Evolutionary conservation across 169 alveolate genomes (phyloP).

Genomic region (Eimeria sp.): DNA sequence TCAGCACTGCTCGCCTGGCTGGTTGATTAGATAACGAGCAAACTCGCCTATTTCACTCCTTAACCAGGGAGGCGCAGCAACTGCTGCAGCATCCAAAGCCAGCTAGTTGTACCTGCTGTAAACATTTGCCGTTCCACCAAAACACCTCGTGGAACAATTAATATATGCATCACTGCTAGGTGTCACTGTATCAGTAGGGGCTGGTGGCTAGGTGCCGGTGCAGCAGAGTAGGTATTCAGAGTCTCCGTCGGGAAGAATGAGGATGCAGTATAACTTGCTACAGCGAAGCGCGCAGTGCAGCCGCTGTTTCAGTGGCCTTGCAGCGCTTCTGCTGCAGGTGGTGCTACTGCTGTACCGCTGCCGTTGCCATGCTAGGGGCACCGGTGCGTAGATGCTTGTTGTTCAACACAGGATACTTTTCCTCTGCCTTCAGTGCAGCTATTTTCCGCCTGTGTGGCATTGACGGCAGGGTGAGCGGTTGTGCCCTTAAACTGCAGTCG

Average conservation of each 20-base stretch:
- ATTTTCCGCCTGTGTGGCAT: not conserved
- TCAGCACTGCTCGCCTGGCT: not conserved
- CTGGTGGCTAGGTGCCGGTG: not conserved
- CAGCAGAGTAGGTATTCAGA: not conserved
- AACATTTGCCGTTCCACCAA: not conserved
- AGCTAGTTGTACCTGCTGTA: slow-evolving; percentile 6
- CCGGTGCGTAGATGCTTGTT: not conserved
- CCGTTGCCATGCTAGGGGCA: not conserved
- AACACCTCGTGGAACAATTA: not conserved
- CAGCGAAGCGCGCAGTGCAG: not conserved
- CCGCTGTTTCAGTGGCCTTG: not conserved
- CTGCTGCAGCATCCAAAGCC: not conserved
- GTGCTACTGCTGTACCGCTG: not conserved
- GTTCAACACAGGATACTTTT: not conserved
- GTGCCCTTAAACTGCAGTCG: not conserved
- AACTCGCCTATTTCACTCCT: not conserved
- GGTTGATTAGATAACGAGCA: not conserved
- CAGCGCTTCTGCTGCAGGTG: not conserved
- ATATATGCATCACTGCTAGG: not conserved
- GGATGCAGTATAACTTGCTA: not conserved
- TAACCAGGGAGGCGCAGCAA: not conserved
- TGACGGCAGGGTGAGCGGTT: not conserved
- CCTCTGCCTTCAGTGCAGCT: not conserved
- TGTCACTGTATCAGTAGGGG: not conserved
- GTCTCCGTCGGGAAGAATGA: not conserved